Evolutionary conservation across 2,329 filamentous ascomycete genomes (phyloP), one percentile per base, ranked within the genome.

Genomic region (Mycosphaerella sp.): DNA sequence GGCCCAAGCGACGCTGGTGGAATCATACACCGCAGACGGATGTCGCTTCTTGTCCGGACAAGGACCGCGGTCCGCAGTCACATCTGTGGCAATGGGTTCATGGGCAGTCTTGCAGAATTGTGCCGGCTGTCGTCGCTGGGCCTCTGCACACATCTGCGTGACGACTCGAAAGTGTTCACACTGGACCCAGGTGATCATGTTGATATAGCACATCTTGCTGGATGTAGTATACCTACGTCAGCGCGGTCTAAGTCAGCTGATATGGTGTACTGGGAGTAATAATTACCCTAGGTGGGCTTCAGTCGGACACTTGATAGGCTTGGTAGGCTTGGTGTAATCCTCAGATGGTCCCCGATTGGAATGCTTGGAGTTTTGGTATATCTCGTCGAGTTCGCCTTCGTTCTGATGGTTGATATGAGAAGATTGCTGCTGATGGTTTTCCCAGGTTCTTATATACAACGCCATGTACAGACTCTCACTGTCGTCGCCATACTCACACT

Each of bases 61-160:
- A 3, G 52, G n/a, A 7, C 56, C 58, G 26, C 52, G 34, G 4
- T 40, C 9, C 11, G 42, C 41, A 7, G 48, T 43, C 10, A 60
- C 47, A 29, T 60, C 58, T 12, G 56, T 60, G 23, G 56, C 53
- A n/a, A 59, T 45, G n/a, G 58, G 58, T 41, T 56, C 58, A 38
- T 60, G 58, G 7, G 58, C 58, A 12, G 21, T 54, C 9, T 21
- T 45, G 47, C 58, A 60, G 36, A 55, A 54, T 10, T 31, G 32
- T 14, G 54, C 46, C 8, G 52, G 54, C 7, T 57, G 26, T 10
- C 40, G 31, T 21, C 51, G n/a, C 21, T 47, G 23, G 9, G 58
- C 58, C 11, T 48, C 48, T n/a, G 41, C 5, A 49, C 58, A 60
- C 43, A 54, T 55, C 38, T 59, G 48, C 12, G 53, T 44, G 2